phyloP scores from a whole-genome alignment of 768 basidiomycete genomes.

The Hericium alpestre region DNA sequence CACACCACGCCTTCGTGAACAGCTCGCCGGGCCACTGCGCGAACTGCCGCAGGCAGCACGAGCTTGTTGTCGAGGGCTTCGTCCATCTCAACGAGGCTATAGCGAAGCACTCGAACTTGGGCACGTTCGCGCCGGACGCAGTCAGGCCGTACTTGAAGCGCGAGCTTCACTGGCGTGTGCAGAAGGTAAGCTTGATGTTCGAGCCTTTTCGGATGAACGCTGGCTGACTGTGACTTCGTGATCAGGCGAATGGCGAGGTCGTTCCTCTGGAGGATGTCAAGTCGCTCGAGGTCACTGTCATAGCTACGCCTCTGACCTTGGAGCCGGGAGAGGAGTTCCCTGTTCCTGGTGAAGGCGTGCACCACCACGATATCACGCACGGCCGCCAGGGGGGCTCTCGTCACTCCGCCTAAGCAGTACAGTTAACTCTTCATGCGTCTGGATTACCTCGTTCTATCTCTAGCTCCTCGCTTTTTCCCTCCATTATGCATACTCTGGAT shows the following conservation, averaged over 20 bases:
- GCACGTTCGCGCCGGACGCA: conserved; percentile 27
- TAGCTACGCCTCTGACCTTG: background rate
- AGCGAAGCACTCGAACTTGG: conserved; percentile 13
- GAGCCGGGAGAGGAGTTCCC: conserved; percentile 7
- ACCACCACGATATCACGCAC: conserved; percentile 7
- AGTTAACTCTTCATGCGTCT: too few species aligned
- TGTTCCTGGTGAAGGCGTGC: background rate
- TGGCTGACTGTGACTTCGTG: too few species aligned
- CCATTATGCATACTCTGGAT: background rate
- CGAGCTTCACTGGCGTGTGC: conserved; percentile 31
- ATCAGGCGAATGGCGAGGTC: background rate
- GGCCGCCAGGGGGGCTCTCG: conserved; percentile 3
- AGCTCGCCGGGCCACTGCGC: conserved; percentile 24
- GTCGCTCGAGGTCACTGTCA: conserved; percentile 9
- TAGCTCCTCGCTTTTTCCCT: background rate
- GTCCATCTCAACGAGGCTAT: conserved; percentile 33
- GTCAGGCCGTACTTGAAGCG: conserved; percentile 31
- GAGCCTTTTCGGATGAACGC: too few species aligned
- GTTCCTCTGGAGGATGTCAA: background rate
- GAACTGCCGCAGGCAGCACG: conserved; percentile 26
- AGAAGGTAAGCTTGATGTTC: conserved; percentile 22
- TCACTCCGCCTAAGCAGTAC: background rate
- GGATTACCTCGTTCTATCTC: background rate
- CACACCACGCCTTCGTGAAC: conserved; percentile 34
- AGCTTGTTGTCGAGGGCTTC: conserved; percentile 29